Percentiles rank a stretch among this genome's conserved stretches.
These are phyloP conservation scores for Cryptosporidium baileyi DNA, from an alignment of 169 alveolate genomes.

Conservation along the genomic window DNA sequence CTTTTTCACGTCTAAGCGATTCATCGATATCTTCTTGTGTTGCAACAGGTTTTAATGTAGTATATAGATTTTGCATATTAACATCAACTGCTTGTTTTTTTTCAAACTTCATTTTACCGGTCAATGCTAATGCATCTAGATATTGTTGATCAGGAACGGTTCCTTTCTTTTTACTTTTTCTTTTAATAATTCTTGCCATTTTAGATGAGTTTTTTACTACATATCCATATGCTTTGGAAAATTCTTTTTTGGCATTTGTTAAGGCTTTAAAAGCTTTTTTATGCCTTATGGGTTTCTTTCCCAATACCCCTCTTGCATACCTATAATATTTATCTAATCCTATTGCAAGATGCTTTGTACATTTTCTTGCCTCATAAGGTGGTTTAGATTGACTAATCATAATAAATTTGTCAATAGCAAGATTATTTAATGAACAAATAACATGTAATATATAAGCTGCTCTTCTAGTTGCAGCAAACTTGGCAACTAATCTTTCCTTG, in stretches of 20 bases:
- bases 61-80: constrained; percentile 19
- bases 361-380: constrained; percentile 70
- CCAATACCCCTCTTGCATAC: constrained; percentile 65
- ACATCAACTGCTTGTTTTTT: constrained; percentile 36
- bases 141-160: constrained; percentile 22
- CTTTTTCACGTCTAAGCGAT: constrained; percentile 46
- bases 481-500: constrained; percentile 25
- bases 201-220: constrained; percentile 46
- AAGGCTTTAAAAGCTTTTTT: constrained; percentile 30
- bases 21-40: constrained; percentile 64
- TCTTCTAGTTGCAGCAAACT: constrained; percentile 46
- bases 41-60: constrained; percentile 55
- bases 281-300: constrained; percentile 48
- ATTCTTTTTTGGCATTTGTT: constrained; percentile 30
- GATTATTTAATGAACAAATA: constrained; percentile 39
- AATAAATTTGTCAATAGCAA: constrained; percentile 50
- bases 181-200: constrained; percentile 55
- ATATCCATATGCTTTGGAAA: constrained; percentile 14
- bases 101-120: constrained; percentile 49
- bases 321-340: constrained; percentile 65
- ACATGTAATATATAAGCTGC: constrained; percentile 66
- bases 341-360: constrained; percentile 49
- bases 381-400: constrained; percentile 38
- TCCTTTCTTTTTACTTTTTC: constrained; percentile 40
- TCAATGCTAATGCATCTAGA: constrained; percentile 14